Base-by-base conservation (phyloP, 1,139 yeast genomes). In the Saccharomyces hybrid region DNA sequence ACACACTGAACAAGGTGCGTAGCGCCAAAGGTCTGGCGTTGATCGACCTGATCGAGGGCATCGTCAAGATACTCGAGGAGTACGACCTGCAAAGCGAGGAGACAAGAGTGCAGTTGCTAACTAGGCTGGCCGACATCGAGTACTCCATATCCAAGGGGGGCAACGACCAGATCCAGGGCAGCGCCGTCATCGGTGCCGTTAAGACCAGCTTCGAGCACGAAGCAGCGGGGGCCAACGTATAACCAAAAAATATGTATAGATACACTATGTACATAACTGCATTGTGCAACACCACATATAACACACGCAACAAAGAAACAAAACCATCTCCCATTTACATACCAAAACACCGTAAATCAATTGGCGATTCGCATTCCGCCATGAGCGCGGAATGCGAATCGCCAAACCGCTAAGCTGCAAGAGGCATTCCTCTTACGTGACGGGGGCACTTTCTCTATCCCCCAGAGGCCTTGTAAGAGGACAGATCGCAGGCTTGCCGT, bases 81-180 rank as follows among this genome's bases (percentile, higher is more conserved):
- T 83, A 84, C 62, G 86, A 90, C 58, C 75, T 95, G 63, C 78
- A 80, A 55, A 59, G 57, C 28, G 77, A 82, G 5, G 66, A 69
- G 48, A 83, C 95, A 3, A 77, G 95, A 60, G 79, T 83, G 16
- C 77, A 75, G 19, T 75, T 90, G 13, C 74, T 88, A 53, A 78
- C 79, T 59, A 90, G 90, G 1, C 74, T 93, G 53, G 81, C 91
- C 32, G 97, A 93, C 58, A 80, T 93, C 27, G 99, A 93, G 71
- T 91, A 90, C 70, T 85, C 96, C 1, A 84, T 95, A 44, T 84
- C 96, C 32, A 84, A 81, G 67, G 99, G 99, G 9, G 98, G 99
- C 1, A 88, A 84, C 66, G 97, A 91, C 59, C 86, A 84, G 69
- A 81, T 95, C 46, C 98, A 93, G 66, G 80, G 90, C 50, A 86